A percentile compares a stretch with the other conserved stretches of the same genome.
These are phyloP conservation scores for Hura crepitans DNA, from an alignment of 441 rosid species.

Conservation along the genomic window DNA sequence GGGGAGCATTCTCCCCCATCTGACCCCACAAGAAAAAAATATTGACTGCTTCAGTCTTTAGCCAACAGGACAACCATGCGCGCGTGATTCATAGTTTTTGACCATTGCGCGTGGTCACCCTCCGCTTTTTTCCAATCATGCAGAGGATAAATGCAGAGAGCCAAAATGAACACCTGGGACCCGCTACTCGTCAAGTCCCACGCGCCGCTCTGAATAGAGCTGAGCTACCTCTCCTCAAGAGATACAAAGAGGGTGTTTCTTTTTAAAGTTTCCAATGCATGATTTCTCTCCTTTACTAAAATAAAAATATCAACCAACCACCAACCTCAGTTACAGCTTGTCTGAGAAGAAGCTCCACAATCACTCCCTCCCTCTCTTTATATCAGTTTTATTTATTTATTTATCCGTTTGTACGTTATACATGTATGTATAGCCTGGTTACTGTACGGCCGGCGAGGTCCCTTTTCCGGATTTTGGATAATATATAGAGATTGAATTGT, in stretches of 20 bases:
- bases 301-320: background rate
- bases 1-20: constrained; percentile 8
- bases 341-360: background rate
- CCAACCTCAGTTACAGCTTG: constrained; percentile 5
- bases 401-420: background rate
- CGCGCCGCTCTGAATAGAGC: background rate
- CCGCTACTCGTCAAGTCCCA: background rate
- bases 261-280: constrained; percentile 7
- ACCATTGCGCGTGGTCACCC: constrained; percentile 6
- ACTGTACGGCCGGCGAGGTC: constrained; percentile 4
- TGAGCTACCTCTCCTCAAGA: background rate
- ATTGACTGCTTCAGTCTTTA: background rate
- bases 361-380: background rate
- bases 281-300: background rate
- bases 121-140: background rate
- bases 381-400: background rate
- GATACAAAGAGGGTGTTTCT: background rate
- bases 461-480: background rate
- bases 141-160: background rate
- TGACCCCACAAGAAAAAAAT: constrained; percentile 1
- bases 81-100: background rate
- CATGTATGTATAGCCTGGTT: background rate
- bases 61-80: background rate
- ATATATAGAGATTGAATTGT: background rate
- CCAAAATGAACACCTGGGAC: background rate